phyloP scores from a whole-genome alignment of 345 rosid genomes.

The Moricandia moricandioides region DNA sequence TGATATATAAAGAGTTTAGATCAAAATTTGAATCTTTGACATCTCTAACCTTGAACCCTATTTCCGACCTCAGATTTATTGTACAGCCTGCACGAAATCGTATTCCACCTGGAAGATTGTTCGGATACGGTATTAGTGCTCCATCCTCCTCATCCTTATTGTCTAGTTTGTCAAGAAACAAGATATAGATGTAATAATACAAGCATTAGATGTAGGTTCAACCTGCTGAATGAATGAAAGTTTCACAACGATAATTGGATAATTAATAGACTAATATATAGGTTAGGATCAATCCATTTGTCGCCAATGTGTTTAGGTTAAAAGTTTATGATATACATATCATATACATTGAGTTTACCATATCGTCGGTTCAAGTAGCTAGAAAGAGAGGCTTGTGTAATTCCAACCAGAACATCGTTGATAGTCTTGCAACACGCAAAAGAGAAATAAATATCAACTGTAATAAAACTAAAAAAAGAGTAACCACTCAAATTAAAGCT shows the following conservation, averaged over 20 bases:
- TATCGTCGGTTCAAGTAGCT: constrained; percentile 38
- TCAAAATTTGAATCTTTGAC: not conserved
- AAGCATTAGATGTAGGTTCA: not conserved
- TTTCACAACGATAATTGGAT: no score
- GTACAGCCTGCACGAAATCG: constrained; percentile 48
- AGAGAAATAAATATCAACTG: constrained; percentile 7
- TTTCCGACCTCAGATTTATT: constrained; percentile 48
- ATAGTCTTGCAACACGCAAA: constrained; percentile 45
- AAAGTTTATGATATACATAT: not conserved
- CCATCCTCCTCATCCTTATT: constrained; percentile 5
- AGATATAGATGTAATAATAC: not conserved
- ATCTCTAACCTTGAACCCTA: constrained; percentile 49
- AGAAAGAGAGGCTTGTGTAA: constrained; percentile 64
- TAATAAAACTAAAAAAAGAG: not conserved
- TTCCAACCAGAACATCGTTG: constrained; percentile 64
- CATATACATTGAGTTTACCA: not conserved
- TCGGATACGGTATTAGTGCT: not conserved
- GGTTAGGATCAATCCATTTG: no score
- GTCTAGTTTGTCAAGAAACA: constrained; percentile 19
- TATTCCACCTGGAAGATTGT: constrained; percentile 33
- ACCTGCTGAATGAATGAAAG: no score
- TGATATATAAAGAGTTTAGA: not conserved
- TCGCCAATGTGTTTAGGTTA: no score
- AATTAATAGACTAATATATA: no score
- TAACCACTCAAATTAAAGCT: not conserved